Evolutionary conservation across 345 rosid genomes (phyloP).

Genomic region (Dovyalis caffra): DNA sequence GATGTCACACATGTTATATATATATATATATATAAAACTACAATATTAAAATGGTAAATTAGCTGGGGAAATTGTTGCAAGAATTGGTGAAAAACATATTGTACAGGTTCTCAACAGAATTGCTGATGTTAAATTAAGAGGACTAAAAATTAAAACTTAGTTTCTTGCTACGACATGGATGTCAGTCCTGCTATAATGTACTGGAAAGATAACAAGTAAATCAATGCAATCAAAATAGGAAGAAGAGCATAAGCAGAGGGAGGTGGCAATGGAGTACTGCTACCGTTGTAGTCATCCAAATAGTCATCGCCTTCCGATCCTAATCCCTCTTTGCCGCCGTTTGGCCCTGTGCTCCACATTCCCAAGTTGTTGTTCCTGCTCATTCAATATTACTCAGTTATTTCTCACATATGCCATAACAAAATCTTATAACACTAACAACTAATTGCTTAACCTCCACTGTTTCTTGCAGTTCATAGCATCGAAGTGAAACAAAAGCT

Average conservation of each 20-base stretch:
- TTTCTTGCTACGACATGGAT: constrained; percentile 39
- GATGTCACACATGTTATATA: no score
- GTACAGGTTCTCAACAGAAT: no score
- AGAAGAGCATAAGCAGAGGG: constrained; percentile 26
- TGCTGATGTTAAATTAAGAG: no score
- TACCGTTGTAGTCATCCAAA: constrained; percentile 54
- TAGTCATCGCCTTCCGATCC: constrained; percentile 32
- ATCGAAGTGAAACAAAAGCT: no score
- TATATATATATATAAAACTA: no score
- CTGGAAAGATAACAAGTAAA: constrained; percentile 34
- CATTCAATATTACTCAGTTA: not conserved
- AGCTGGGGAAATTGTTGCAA: not conserved
- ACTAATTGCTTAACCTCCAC: no score
- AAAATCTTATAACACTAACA: no score
- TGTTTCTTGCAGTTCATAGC: no score
- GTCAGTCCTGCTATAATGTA: constrained; percentile 19
- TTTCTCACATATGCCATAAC: no score
- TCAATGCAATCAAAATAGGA: constrained; percentile 24
- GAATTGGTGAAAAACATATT: not conserved
- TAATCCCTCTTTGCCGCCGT: constrained; percentile 23
- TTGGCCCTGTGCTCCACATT: constrained; percentile 70
- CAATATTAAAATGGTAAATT: not conserved
- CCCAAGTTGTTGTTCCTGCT: constrained; percentile 78
- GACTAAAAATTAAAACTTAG: constrained; percentile 4
- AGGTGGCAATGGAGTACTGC: constrained; percentile 24